phyloP scores from a whole-genome alignment of 805 yeast genomes.

The Metschnikowia orientalis region DNA sequence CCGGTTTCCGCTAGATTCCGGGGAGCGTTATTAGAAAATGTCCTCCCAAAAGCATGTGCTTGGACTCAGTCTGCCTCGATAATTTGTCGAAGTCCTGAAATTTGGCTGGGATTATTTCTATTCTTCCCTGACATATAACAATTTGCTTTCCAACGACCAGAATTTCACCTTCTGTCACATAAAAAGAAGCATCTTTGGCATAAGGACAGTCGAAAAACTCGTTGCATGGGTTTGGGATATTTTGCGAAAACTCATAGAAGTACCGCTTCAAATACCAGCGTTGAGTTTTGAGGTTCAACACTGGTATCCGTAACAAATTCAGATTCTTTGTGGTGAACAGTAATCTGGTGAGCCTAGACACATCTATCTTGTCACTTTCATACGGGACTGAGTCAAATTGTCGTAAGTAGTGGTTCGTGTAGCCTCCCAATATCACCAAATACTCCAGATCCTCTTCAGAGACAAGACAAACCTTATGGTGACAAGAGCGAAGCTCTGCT shows the following conservation, averaged over 20 bases:
- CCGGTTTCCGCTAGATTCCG: slow-evolving; percentile 26
- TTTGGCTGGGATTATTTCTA: slow-evolving; percentile 30
- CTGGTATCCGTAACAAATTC: slow-evolving; percentile 30
- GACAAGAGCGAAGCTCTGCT: slow-evolving; percentile 41
- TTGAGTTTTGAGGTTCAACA: slow-evolving; percentile 36
- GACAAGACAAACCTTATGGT: slow-evolving; percentile 34
- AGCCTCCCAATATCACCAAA: slow-evolving; percentile 38
- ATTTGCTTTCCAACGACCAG: slow-evolving; percentile 33
- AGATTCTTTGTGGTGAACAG: slow-evolving; percentile 25
- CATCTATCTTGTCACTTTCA: slow-evolving; percentile 31
- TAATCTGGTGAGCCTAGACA: slow-evolving; percentile 29
- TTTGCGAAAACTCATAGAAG: slow-evolving; percentile 24
- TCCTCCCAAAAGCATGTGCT: slow-evolving; percentile 31
- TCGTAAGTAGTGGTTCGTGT: slow-evolving; percentile 33
- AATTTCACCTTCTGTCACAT: slow-evolving; percentile 29
- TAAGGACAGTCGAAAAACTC: slow-evolving; percentile 20
- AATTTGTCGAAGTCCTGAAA: slow-evolving; percentile 22
- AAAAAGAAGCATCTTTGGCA: slow-evolving; percentile 26
- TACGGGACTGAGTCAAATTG: slow-evolving; percentile 29
- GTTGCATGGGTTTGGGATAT: slow-evolving; percentile 22
- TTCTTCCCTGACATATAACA: slow-evolving; percentile 36
- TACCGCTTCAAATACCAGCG: slow-evolving; percentile 38
- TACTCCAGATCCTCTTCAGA: slow-evolving; percentile 31
- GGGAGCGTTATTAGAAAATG: slow-evolving; percentile 37
- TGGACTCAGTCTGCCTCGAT: slow-evolving; percentile 17